phyloP scores from a whole-genome alignment of 768 basidiomycete species.

The Phaeolepiota aurea region DNA sequence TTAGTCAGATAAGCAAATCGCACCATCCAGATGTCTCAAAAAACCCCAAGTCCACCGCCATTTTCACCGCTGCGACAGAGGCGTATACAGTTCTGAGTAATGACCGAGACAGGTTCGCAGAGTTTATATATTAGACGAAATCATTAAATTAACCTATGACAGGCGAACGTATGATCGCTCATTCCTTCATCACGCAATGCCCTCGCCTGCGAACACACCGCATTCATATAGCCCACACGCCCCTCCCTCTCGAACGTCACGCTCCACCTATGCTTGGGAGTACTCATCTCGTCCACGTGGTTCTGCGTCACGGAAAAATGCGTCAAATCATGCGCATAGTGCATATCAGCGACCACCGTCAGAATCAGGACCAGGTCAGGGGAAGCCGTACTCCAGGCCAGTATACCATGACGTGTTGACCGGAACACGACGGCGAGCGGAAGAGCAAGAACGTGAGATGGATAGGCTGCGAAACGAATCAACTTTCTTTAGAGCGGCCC shows the following conservation, averaged over 20 bases:
- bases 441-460: slow-evolving; percentile 15
- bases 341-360: neutral
- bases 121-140: neutral
- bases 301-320: slow-evolving; percentile 7
- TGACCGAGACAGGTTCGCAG: slow-evolving; percentile 31
- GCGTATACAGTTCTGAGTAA: slow-evolving; percentile 36
- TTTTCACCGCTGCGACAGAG: slow-evolving; percentile 32
- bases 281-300: slow-evolving; percentile 12
- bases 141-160: neutral
- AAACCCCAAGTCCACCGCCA: slow-evolving; percentile 26
- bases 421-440: slow-evolving; percentile 13
- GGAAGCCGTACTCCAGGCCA: slow-evolving; percentile 8
- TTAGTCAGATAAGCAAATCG: slow-evolving; percentile 30
- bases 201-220: slow-evolving; percentile 8
- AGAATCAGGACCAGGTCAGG: slow-evolving; percentile 4
- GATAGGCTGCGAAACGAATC: slow-evolving; percentile 16
- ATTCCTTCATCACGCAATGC: slow-evolving; percentile 20
- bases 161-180: slow-evolving; percentile 39
- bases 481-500: slow-evolving; percentile 13
- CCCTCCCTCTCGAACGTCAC: slow-evolving; percentile 18
- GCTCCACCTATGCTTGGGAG: slow-evolving; percentile 35
- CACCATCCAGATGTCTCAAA: slow-evolving; percentile 43
- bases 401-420: slow-evolving; percentile 12
- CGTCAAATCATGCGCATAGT: slow-evolving; percentile 11
- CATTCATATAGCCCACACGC: slow-evolving; percentile 13